Base-by-base conservation (phyloP, 495 filamentous ascomycete species). In the Aspergillus conjunctus region DNA sequence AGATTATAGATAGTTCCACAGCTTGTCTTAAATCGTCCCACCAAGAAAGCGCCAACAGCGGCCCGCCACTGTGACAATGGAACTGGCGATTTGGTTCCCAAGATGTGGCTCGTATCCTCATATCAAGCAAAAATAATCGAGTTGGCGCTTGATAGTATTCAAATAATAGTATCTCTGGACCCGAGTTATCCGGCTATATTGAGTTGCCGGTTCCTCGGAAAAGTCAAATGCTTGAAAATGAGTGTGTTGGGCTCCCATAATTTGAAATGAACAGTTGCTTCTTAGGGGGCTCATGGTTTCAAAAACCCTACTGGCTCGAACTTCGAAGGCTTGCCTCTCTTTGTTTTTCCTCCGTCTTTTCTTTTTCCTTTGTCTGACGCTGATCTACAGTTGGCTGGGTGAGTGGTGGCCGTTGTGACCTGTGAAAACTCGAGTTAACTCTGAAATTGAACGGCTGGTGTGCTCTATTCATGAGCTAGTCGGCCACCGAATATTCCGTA, bases 41-140 rank as follows among this genome's bases (percentile, higher is more conserved):
- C 58, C 52, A 51, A 33, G 37, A 37, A 55, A 62, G 63, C 51
- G 63, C 59, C 54, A 65, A 54, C 58, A 48, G 4, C 18, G n/a
- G 14, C n/a, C 44, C 44, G 44, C 44, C 43, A 46, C 18, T 48
- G 59, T 59, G 51, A 49, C 53, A 46, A 52, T 48, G 9, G 44
- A 48, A 48, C 15, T 48, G n/a, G 44, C 44, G 18, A 48, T 11
- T 48, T 48, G 15, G 44, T 41, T n/a, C 11, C 17, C 17, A 7
- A 21, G 56, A 58, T 50, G 45, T 58, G 55, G 44, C 55, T 48
- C 50, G 45, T 44, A 50, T 58, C 10, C 30, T 10, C 11, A 41
- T 41, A 11, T 41, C 8, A 14, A n/a, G 37, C 15, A 14, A 41
- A 11, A 41, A 18, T 18, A 48, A 48, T 48, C 44, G 44, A 22